Evolutionary conservation across 1,284 basidiomycete species (phyloP), one percentile per base, ranked within the genome.

Genomic region (Ceratobasidium sp.): DNA sequence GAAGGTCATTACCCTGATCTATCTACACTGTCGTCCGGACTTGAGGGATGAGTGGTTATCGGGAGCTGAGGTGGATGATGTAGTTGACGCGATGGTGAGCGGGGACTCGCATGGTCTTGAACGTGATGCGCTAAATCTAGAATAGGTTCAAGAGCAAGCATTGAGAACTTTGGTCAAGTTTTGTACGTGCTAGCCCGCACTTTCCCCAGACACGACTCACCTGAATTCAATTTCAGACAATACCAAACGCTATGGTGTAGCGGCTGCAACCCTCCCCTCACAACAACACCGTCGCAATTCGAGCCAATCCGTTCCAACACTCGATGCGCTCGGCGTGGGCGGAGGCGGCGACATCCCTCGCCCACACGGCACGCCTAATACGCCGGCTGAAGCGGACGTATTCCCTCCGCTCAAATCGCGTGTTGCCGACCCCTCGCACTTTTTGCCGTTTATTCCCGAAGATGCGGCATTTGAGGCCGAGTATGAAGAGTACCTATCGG

Each of bases 1-100:
- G 98, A 98, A 99, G 85, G 95, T 99, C 79, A 99, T 99, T 83
- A 99, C 98, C 3, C 93, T 96, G 41, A 99, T 99, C 81, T 99
- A 99, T 84, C 88, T 99, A 78, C 98, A 98, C 83, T 99, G 97
- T 84, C 89, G 97, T 73, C 97, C 98, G 12, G 96, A 98, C 82
- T 88, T 99, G 70, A 90, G 97, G 52, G 98, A 99, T 84, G 98
- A 99, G 83, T 99, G 98, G 98, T 88, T 99, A 52, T 94, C 96
- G 16, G 96, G 96, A 1, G 92, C 92, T 23, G 98, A 99, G 83
- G 92, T 96, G 6, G 97, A 99, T 82, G 94, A 95, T 80, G 94
- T 95, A 76, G 88, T 93, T 41, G 97, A 93, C 83, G 93, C 94
- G 66, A 91, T 93, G 86, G 93, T 92, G 80, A 78, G 83, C 82